phyloP scores from a whole-genome alignment of 106 monocot genomes.

The Hemerocallis citrina region DNA sequence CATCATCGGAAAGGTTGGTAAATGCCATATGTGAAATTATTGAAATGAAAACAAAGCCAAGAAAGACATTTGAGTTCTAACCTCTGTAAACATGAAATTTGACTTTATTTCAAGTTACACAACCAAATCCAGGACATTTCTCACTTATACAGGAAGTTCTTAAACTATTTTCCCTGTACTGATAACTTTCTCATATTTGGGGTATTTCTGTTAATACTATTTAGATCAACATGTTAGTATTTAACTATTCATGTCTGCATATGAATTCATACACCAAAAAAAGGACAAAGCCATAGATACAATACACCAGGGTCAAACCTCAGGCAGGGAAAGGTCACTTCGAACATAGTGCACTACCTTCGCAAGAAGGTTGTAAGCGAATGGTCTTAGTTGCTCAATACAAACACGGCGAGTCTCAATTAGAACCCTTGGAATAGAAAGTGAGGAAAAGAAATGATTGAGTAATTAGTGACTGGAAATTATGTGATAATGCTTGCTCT shows the following conservation, averaged over 20 bases:
- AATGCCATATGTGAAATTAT: no score
- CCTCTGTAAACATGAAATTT: no score
- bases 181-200: background rate
- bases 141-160: background rate
- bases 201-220: background rate
- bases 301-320: constrained; percentile 40
- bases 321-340: constrained; percentile 70
- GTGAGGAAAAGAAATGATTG: no score
- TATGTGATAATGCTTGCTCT: no score
- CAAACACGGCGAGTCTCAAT: constrained; percentile 89
- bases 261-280: background rate
- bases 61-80: no score
- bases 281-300: background rate
- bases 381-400: constrained; percentile 85
- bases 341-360: constrained; percentile 99
- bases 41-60: no score
- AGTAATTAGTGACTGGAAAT: no score
- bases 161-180: background rate
- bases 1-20: no score
- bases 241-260: no score
- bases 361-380: constrained; percentile 96
- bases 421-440: constrained; percentile 49
- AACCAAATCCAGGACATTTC: no score
- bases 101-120: no score
- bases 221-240: background rate